Conservation (phyloP, 805 yeast species). For the Phaffomyces antillensis region DNA sequence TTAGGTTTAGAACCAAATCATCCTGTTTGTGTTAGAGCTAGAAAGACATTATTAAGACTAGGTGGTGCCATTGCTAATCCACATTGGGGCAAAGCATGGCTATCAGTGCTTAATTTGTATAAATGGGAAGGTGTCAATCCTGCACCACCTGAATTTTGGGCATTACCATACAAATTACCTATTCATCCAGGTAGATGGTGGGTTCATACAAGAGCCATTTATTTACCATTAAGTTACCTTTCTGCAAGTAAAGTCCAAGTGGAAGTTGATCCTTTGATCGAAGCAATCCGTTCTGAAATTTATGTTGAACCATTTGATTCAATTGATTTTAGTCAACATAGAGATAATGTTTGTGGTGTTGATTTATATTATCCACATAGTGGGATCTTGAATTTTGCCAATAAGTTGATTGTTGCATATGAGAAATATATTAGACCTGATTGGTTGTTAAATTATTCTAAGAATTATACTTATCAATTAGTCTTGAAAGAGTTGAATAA, state of each 20-base stretch:
- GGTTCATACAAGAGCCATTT: conserved; percentile 96
- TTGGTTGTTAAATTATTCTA: conserved; percentile 54
- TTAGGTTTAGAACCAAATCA: conserved; percentile 72
- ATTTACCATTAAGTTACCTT: conserved; percentile 78
- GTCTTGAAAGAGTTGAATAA: conserved; percentile 69
- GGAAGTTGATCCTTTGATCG: conserved; percentile 55
- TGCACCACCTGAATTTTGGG: conserved; percentile 94
- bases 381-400: conserved; percentile 50
- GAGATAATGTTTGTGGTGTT: conserved; percentile 84
- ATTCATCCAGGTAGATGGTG: conserved; percentile 97
- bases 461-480: conserved; percentile 48
- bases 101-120: conserved; percentile 71
- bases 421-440: conserved; percentile 70
- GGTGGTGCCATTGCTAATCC: conserved; percentile 93
- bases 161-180: conserved; percentile 72
- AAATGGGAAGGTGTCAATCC: conserved; percentile 98
- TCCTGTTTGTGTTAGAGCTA: conserved; percentile 70
- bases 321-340: conserved; percentile 61
- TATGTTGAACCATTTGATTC: conserved; percentile 55
- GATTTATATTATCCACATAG: conserved; percentile 95
- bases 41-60: conserved; percentile 55
- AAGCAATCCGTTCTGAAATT: conserved; percentile 70
- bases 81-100: conserved; percentile 97
- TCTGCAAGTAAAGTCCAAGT: conserved; percentile 50
- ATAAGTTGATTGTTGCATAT: conserved; percentile 52